Conservation (phyloP, 306 rosid genomes). For the Cicer cuneatum region DNA sequence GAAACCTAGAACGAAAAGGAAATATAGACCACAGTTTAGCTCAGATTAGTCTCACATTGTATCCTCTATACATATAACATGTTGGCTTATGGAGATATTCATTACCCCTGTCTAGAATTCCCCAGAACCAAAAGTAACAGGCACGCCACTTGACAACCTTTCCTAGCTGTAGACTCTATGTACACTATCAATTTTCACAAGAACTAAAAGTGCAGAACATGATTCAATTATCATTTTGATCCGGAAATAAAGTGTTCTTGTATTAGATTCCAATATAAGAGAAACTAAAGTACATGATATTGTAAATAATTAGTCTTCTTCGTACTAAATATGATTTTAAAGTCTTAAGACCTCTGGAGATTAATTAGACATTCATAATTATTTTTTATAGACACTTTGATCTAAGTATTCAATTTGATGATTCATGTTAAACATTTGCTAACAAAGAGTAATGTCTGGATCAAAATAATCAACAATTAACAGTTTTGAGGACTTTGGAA, state of each 20-base stretch:
- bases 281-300: no score
- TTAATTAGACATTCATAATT: neutral
- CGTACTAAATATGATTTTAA: no score
- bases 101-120: conserved; percentile 7
- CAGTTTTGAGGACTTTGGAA: neutral
- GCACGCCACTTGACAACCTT: conserved; percentile 30
- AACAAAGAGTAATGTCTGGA: neutral
- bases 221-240: no score
- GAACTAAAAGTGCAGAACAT: neutral
- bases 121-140: neutral
- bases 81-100: conserved; percentile 16
- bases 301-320: no score
- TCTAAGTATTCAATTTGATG: neutral
- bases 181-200: conserved; percentile 14
- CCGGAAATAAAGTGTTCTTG: no score
- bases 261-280: no score
- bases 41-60: conserved; percentile 33
- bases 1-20: conserved; percentile 29
- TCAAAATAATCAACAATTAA: neutral
- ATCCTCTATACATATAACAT: conserved; percentile 29
- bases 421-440: neutral
- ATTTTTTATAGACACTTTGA: neutral
- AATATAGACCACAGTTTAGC: conserved; percentile 26
- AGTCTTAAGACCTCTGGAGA: neutral
- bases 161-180: conserved; percentile 13